These are phyloP conservation scores for Reutealis trisperma DNA, from an alignment of 345 rosid species.

Conservation along the genomic window DNA sequence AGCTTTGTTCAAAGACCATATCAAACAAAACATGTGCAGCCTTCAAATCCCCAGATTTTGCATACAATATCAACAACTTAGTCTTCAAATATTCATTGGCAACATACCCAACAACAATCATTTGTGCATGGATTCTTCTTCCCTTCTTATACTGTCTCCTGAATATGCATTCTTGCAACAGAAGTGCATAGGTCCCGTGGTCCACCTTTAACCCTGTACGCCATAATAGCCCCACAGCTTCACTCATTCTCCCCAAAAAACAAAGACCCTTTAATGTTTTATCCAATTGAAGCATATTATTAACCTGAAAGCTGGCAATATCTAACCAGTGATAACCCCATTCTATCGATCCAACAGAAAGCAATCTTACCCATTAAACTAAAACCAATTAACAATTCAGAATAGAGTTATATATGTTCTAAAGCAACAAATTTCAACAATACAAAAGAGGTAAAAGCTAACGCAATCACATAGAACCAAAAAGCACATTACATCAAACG, in stretches of 20 bases:
- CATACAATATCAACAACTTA: constrained; percentile 59
- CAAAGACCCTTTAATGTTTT: constrained; percentile 63
- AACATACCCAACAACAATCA: constrained; percentile 53
- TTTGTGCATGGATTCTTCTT: constrained; percentile 69
- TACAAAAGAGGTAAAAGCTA: neutral
- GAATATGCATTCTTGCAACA: constrained; percentile 70
- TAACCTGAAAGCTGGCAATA: constrained; percentile 77
- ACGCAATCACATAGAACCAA: neutral
- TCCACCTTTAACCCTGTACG: constrained; percentile 37
- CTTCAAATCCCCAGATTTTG: constrained; percentile 43
- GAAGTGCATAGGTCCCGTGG: constrained; percentile 44
- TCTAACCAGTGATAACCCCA: constrained; percentile 22
- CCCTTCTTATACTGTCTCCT: constrained; percentile 45
- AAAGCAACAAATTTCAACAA: neutral
- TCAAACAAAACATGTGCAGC: constrained; percentile 12
- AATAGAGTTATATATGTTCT: neutral
- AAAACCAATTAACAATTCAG: neutral
- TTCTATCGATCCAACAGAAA: neutral
- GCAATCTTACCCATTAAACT: neutral
- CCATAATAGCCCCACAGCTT: constrained; percentile 65
- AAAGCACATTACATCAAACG: neutral
- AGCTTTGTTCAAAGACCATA: constrained; percentile 1
- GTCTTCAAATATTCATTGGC: constrained; percentile 52
- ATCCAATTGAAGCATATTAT: constrained; percentile 41
- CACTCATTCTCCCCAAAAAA: constrained; percentile 56